These are phyloP conservation scores for Amanita jacksonii DNA, from an alignment of 768 basidiomycete species.

Conservation along the genomic window DNA sequence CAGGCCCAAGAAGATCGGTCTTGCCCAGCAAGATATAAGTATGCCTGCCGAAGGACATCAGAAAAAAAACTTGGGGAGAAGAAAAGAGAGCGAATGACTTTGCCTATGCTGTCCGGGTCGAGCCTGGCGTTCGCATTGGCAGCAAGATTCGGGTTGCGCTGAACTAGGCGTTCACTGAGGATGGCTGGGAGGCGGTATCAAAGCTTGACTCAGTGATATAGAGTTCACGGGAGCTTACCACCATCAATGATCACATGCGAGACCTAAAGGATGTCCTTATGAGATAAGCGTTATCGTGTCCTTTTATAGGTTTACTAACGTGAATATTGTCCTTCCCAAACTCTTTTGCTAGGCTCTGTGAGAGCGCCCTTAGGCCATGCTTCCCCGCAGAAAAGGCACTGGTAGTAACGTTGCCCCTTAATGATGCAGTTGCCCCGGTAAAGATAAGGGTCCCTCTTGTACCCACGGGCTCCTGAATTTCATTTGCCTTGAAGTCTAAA, in stretches of 20 bases:
- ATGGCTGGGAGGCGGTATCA: constrained; percentile 21
- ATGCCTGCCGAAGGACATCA: constrained; percentile 33
- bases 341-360: constrained; percentile 67
- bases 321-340: constrained; percentile 70
- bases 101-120: constrained; percentile 59
- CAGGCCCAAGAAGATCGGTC: constrained; percentile 69
- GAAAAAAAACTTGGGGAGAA: neutral
- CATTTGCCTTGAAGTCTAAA: constrained; percentile 49
- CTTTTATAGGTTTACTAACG: constrained; percentile 28
- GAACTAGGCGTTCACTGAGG: constrained; percentile 22
- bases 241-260: constrained; percentile 74
- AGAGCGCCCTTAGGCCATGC: constrained; percentile 50
- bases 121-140: constrained; percentile 39
- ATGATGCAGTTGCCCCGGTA: constrained; percentile 63
- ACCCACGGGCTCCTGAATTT: constrained; percentile 35
- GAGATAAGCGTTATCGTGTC: neutral
- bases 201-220: neutral
- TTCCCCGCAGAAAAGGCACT: constrained; percentile 60
- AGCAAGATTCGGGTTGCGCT: constrained; percentile 28
- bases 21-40: constrained; percentile 58
- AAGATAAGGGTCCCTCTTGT: constrained; percentile 59
- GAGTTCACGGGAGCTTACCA: constrained; percentile 20
- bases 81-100: constrained; percentile 31
- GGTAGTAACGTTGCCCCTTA: constrained; percentile 51
- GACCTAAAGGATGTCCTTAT: constrained; percentile 27